These are phyloP conservation scores for Stygiomarasmius scandens DNA, from an alignment of 1,284 basidiomycete genomes.

Conservation along the genomic window DNA sequence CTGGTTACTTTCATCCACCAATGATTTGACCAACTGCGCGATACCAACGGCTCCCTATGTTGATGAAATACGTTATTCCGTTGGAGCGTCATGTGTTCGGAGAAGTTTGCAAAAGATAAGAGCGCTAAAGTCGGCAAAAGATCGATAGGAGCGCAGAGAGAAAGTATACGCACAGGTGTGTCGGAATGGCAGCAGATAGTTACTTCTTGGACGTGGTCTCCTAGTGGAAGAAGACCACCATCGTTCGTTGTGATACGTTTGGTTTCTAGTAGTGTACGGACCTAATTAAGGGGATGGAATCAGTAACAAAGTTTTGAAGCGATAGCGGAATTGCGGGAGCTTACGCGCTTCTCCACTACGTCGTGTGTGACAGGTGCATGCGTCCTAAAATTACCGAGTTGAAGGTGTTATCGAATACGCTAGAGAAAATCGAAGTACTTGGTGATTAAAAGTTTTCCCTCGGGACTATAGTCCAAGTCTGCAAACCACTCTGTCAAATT, in stretches of 20 bases:
- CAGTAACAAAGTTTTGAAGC: neutral
- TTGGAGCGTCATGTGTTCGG: too few relatives aligned
- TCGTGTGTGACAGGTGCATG: conserved; percentile 50
- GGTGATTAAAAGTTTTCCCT: conserved; percentile 59
- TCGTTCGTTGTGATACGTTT: conserved; percentile 50
- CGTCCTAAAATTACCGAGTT: conserved; percentile 37
- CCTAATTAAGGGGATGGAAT: conserved; percentile 31
- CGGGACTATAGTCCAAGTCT: conserved; percentile 57
- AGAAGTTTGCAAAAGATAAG: too few relatives aligned
- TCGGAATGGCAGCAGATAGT: conserved; percentile 70
- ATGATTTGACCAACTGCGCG: conserved; percentile 46
- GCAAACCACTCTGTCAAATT: conserved; percentile 72
- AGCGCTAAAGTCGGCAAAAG: too few relatives aligned
- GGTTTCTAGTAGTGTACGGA: conserved; percentile 43
- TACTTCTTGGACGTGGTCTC: conserved; percentile 46
- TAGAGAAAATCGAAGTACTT: conserved; percentile 38
- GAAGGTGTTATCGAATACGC: neutral
- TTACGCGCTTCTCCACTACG: conserved; percentile 47
- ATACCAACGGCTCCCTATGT: conserved; percentile 54
- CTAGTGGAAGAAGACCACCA: conserved; percentile 45
- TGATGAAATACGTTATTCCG: too few relatives aligned
- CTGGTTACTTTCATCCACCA: conserved; percentile 54
- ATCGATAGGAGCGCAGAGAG: too few relatives aligned
- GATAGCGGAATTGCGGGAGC: conserved; percentile 4
- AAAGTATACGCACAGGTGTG: conserved; percentile 54